These are phyloP conservation scores for Cystobasidium slooffiae DNA, from an alignment of 1,284 basidiomycete species.

Conservation along the genomic window DNA sequence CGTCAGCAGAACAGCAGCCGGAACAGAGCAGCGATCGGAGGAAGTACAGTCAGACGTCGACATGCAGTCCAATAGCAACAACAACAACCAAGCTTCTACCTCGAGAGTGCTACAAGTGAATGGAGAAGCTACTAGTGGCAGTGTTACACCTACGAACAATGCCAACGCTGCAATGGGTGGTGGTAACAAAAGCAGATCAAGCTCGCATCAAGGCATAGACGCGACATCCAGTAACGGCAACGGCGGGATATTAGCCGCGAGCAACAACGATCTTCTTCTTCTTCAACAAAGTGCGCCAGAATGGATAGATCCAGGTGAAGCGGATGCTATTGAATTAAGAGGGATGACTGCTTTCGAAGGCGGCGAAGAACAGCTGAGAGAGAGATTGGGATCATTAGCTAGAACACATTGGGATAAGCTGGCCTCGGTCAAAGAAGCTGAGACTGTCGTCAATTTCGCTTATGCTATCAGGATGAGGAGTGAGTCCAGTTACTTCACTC, in stretches of 20 bases:
- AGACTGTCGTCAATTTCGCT: constrained; percentile 43
- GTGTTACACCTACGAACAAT: not conserved
- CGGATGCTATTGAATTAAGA: constrained; percentile 38
- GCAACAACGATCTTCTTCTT: constrained; percentile 9
- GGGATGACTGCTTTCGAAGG: constrained; percentile 43
- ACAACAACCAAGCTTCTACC: not conserved
- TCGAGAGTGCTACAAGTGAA: not conserved
- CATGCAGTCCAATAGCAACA: no score
- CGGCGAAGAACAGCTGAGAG: constrained; percentile 36
- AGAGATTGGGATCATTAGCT: constrained; percentile 28
- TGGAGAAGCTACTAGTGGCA: not conserved
- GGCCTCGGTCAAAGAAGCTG: constrained; percentile 38
- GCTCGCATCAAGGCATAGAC: not conserved
- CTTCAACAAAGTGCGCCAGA: constrained; percentile 8
- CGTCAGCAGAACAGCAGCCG: not conserved
- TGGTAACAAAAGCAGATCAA: not conserved
- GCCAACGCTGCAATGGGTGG: not conserved
- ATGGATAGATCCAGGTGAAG: constrained; percentile 39
- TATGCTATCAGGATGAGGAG: constrained; percentile 44
- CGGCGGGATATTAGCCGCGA: not conserved
- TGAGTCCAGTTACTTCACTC: not conserved
- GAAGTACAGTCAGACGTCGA: constrained; percentile 8
- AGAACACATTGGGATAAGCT: constrained; percentile 39
- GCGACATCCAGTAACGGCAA: not conserved
- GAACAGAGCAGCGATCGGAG: constrained; percentile 18